Conservation (phyloP, 208 protist genomes). For the Wallacemonas sp. region DNA sequence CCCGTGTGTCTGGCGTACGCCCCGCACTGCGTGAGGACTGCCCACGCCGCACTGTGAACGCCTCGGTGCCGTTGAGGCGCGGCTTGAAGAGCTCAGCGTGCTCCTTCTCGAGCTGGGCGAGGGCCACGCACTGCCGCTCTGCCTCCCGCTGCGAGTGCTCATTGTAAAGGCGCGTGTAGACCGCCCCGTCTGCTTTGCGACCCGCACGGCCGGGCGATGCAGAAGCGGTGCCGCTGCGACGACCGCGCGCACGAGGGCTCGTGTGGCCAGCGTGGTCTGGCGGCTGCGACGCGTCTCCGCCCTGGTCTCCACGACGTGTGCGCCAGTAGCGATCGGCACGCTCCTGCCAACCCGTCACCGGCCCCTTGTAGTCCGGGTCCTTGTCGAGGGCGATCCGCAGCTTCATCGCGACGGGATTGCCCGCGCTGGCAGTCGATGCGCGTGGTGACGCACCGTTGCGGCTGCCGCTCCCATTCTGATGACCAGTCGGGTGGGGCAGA, state of each 20-base stretch:
- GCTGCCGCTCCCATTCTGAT: too few relatives aligned
- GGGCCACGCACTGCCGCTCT: conserved; percentile 24
- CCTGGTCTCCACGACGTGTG: not conserved
- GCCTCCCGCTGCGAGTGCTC: conserved; percentile 30
- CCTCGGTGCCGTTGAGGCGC: conserved; percentile 11
- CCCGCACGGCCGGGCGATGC: too few relatives aligned
- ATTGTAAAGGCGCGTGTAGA: conserved; percentile 41
- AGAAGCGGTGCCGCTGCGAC: too few relatives aligned
- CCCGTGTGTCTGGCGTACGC: too few relatives aligned
- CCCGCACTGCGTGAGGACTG: not conserved
- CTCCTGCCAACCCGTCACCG: conserved; percentile 41
- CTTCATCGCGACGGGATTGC: conserved; percentile 9
- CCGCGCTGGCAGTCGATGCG: not conserved
- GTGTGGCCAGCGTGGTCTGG: conserved; percentile 2
- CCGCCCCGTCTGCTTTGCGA: not conserved
- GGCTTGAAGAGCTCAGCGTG: conserved; percentile 27
- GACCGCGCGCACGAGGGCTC: not conserved
- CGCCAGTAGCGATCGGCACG: conserved; percentile 38
- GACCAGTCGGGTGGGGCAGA: too few relatives aligned
- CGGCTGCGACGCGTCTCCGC: not conserved
- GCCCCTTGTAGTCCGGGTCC: conserved; percentile 42
- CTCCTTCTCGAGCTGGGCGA: conserved; percentile 36
- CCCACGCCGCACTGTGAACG: not conserved
- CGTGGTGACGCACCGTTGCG: too few relatives aligned
- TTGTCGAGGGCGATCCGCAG: conserved; percentile 37